phyloP scores from a whole-genome alignment of 2,329 filamentous ascomycete genomes.

The Fusarium sp. region DNA sequence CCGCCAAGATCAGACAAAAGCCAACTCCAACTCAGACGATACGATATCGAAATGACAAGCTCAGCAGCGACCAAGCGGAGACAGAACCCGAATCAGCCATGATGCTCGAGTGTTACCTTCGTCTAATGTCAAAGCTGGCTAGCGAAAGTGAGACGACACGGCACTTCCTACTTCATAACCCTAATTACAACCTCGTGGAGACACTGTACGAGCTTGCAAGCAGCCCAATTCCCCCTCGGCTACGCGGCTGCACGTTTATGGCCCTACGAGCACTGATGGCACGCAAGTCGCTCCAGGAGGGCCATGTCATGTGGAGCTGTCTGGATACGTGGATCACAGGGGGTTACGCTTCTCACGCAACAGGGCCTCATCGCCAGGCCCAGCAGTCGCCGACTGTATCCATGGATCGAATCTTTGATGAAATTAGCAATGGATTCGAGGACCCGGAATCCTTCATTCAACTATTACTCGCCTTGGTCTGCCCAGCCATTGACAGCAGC shows the following conservation, averaged over 20 bases:
- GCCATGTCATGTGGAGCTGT: slow-evolving; percentile 80
- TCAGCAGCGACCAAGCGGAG: slow-evolving; percentile 75
- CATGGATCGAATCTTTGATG: slow-evolving; percentile 76
- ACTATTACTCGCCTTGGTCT: slow-evolving; percentile 77
- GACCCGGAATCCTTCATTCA: slow-evolving; percentile 86
- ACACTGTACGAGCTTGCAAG: slow-evolving; percentile 83
- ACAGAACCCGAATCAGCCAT: slow-evolving; percentile 91
- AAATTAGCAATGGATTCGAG: slow-evolving; percentile 82
- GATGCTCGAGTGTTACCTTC: slow-evolving; percentile 95
- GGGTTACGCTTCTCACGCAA: slow-evolving; percentile 55
- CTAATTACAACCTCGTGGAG: slow-evolving; percentile 75
- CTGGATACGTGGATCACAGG: slow-evolving; percentile 85
- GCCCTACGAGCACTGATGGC: slow-evolving; percentile 80
- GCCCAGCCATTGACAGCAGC: slow-evolving; percentile 69
- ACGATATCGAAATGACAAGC: slow-evolving; percentile 67
- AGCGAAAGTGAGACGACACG: slow-evolving; percentile 78
- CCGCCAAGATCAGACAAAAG: slow-evolving; percentile 80
- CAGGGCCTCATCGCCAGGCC: slow-evolving; percentile 46
- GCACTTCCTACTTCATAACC: slow-evolving; percentile 74
- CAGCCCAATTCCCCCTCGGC: slow-evolving; percentile 77
- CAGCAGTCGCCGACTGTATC: slow-evolving; percentile 52
- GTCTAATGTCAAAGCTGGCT: slow-evolving; percentile 85
- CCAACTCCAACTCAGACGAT: slow-evolving; percentile 57
- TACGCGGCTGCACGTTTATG: slow-evolving; percentile 86
- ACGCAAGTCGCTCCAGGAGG: slow-evolving; percentile 74